Base-by-base conservation (phyloP, 169 alveolate genomes). In the Plasmodium cynomolgi region DNA sequence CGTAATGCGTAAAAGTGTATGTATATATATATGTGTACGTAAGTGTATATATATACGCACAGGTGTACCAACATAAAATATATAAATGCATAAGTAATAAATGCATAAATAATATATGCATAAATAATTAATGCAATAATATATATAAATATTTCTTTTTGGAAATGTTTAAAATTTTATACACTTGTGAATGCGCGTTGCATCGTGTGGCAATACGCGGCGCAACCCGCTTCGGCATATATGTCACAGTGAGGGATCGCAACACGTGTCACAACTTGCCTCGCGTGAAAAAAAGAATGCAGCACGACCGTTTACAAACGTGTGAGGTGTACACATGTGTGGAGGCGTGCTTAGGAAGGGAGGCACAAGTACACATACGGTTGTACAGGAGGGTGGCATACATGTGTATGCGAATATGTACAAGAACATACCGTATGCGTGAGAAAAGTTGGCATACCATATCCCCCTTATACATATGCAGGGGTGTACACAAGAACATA, bases 61-160 rank as follows among this genome's bases (percentile, higher is more conserved):
- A 81, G n/a, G 44, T 44, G 34, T 47, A 44, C 17, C 7, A 39
- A 50, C 20, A 50, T 81, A 15, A 81, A 20, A 44, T 44, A 17
- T 81, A 82, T 50, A 82, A n/a, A 81, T 6, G 62, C 17, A 81
- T 41, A 8, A 41, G 8, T 41, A 8, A 50, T 44, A 47, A 3
- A 44, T 41, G 44, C 33, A 81, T 17, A 81, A 17, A 44, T 41
- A 31, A 41, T 44, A n/a, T 39, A 58, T 34, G 74, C 50, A 58
- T 26, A 83, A 83, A 58, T 80, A 82, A 9, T 26, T 75, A 9
- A 83, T 34, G 72, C 72, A 83, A 47, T 26, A 15, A 44, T 82
- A 83, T 62, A 83, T 41, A 68, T 58, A 62, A 39, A 81, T 41
- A 47, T n/a, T 50, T 81, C 39, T 44, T 50, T 81, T 41, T 81